Evolutionary conservation across 805 yeast species (phyloP), one percentile per base, ranked within the genome.

Genomic region (Kodamaea lidongshanica): DNA sequence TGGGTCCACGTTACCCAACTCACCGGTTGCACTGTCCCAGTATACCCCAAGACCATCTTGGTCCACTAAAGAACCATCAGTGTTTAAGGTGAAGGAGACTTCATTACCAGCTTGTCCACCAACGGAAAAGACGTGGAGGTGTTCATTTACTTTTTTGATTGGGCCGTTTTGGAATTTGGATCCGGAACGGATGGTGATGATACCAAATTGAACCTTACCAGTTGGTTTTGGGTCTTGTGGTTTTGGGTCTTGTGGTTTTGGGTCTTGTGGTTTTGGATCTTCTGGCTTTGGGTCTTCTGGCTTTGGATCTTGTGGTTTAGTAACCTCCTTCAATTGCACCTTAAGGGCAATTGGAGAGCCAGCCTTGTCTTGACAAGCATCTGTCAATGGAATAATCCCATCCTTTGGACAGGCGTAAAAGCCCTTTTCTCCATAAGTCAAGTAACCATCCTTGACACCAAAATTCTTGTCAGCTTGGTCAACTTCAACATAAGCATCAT

Each of bases 71-170:
- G 53, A 33, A 19, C 41, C 44, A 28, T 51, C 57, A 7, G 33
- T 20, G 13, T 41, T 37, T 34, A 54, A 44, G 5, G 45, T 35
- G 18, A 54, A 39, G 19, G 33, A 23, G 26, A 51, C 28, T 20
- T 33, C 46, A 5, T 35, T 38, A 9, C 58, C 60, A 11, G 44
- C 46, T 18, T 25, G 11, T 4, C 58, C 58, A 9, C 57, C 60
- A 20, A 54, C 56, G 8, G 51, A 38, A 33, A 53, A 54, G 2
- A 52, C 58, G 25, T 49, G 54, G 6, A 51, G 50, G 41, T 54
- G 56, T 6, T 43, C 34, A 5, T 32, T 41, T n/a, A 45, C 56
- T 33, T 50, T 51, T 31, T 41, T 50, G 40, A 50, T 46, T 4
- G 45, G 28, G 8, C 38, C 25, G 36, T 45, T 33, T 28, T 52